A percentile compares a stretch with the other conserved stretches of the same genome.
phyloP scores from a whole-genome alignment of 176 grass and related monocot genomes.

The Eragrostis nindensis region DNA sequence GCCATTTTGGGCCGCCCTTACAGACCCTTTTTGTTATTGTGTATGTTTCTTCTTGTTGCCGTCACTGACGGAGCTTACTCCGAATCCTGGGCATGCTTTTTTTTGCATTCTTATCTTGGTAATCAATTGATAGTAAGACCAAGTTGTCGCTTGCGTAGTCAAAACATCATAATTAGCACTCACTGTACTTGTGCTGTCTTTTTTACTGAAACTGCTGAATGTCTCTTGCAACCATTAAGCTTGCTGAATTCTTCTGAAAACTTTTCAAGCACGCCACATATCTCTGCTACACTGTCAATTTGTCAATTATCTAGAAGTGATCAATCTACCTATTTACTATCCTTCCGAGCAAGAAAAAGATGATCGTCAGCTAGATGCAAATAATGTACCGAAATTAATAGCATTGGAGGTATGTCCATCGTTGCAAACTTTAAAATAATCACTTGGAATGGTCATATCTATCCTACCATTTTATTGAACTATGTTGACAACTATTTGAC shows the following conservation, averaged over 20 bases:
- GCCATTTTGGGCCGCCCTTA: too few relatives aligned
- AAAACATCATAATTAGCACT: neutral
- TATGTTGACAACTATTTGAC: neutral
- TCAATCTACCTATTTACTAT: slow-evolving; percentile 79
- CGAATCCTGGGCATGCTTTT: neutral
- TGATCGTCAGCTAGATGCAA: slow-evolving; percentile 78
- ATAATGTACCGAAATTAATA: slow-evolving; percentile 85
- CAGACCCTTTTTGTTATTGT: too few relatives aligned
- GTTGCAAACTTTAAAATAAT: neutral
- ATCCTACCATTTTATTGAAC: neutral
- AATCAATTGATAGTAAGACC: neutral
- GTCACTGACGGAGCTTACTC: too few relatives aligned
- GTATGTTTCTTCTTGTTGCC: too few relatives aligned
- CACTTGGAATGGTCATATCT: neutral
- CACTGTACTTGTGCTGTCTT: too few relatives aligned
- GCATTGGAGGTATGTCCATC: slow-evolving; percentile 64
- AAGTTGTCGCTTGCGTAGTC: neutral
- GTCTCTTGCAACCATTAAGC: neutral
- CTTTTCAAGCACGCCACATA: slow-evolving; percentile 77
- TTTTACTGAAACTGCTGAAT: neutral
- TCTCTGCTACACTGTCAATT: slow-evolving; percentile 93
- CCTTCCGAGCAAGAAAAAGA: slow-evolving; percentile 90
- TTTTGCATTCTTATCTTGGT: neutral
- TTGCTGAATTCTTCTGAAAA: slow-evolving; percentile 32
- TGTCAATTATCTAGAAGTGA: slow-evolving; percentile 83